A percentile compares a stretch with the other conserved stretches of the same genome.
phyloP scores from a whole-genome alignment of 2,329 filamentous ascomycete species.

The Pochonia chlamydosporia region DNA sequence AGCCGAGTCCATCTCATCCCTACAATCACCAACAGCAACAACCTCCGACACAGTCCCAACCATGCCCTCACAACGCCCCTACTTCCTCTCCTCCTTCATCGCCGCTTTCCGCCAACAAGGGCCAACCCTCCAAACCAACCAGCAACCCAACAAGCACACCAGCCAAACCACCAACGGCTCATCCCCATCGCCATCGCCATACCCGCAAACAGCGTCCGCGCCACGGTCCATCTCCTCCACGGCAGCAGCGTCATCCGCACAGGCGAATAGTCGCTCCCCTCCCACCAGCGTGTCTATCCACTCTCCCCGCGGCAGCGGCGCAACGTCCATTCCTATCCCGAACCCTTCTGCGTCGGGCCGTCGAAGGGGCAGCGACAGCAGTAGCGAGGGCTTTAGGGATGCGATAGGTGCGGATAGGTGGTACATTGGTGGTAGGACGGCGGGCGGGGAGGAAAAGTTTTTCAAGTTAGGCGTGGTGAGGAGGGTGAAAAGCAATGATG shows the following conservation, averaged over 20 bases:
- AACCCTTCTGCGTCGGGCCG: conserved; percentile 31
- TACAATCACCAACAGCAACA: neutral
- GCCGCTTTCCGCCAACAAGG: conserved; percentile 47
- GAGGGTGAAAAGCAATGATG: conserved; percentile 66
- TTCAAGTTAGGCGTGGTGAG: conserved; percentile 75
- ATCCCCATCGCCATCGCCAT: conserved; percentile 17
- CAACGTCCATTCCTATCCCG: conserved; percentile 29
- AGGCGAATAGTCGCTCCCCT: conserved; percentile 19
- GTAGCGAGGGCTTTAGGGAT: conserved; percentile 69
- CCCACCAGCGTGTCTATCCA: conserved; percentile 23
- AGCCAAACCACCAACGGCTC: conserved; percentile 21
- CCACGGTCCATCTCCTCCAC: conserved; percentile 17
- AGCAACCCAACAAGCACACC: conserved; percentile 30
- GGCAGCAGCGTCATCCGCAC: conserved; percentile 15
- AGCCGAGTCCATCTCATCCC: neutral
- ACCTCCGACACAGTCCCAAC: neutral
- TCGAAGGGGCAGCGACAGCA: conserved; percentile 68
- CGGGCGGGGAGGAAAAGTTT: conserved; percentile 71
- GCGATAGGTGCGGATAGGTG: conserved; percentile 69
- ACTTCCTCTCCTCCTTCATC: conserved; percentile 52
- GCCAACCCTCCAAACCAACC: conserved; percentile 27
- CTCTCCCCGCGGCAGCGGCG: conserved; percentile 18
- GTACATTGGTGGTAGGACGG: conserved; percentile 75
- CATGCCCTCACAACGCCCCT: conserved; percentile 50
- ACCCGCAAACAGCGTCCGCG: conserved; percentile 16